Percentiles rank a stretch among this genome's conserved stretches.
Evolutionary conservation across 495 filamentous ascomycete genomes (phyloP).

Genomic region (Aspergillus diversus): DNA sequence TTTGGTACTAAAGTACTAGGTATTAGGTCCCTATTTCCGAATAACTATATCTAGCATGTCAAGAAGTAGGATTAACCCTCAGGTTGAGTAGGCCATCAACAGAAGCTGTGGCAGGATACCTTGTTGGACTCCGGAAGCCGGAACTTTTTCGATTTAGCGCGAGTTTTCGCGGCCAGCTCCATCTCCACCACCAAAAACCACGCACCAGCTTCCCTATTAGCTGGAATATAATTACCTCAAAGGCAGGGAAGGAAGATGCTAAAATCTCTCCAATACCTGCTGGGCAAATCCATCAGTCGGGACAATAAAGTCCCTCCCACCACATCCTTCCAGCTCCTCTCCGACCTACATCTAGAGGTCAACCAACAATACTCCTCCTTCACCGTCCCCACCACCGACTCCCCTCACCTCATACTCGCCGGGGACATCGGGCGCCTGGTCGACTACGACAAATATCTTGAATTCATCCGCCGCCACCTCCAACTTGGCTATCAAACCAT

Average conservation of each 20-base stretch:
- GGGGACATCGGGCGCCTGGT: constrained; percentile 60
- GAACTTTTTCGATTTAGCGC: too few relatives aligned
- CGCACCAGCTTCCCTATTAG: too few relatives aligned
- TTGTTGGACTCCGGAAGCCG: too few relatives aligned
- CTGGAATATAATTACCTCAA: not conserved
- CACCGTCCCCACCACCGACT: constrained; percentile 47
- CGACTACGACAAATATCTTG: constrained; percentile 56
- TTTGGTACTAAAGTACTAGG: not conserved
- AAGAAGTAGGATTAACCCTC: not conserved
- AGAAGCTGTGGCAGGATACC: too few relatives aligned
- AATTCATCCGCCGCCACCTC: constrained; percentile 52
- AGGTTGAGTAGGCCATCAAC: too few relatives aligned
- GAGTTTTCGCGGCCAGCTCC: too few relatives aligned
- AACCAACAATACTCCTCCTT: constrained; percentile 54
- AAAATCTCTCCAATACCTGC: not conserved
- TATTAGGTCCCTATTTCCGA: not conserved
- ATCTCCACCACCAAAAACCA: too few relatives aligned
- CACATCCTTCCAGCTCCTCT: constrained; percentile 53
- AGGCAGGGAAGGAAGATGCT: not conserved
- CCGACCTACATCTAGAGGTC: constrained; percentile 62
- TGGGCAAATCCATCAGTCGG: not conserved
- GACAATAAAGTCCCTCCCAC: not conserved
- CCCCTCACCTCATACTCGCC: constrained; percentile 55
- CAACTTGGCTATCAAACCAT: constrained; percentile 44
- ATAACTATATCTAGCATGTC: not conserved